Percentiles rank a stretch among this genome's conserved stretches.
Evolutionary conservation across 192 early-diverging fungal genomes (phyloP).

Genomic region (Coemansia guatemalensis): DNA sequence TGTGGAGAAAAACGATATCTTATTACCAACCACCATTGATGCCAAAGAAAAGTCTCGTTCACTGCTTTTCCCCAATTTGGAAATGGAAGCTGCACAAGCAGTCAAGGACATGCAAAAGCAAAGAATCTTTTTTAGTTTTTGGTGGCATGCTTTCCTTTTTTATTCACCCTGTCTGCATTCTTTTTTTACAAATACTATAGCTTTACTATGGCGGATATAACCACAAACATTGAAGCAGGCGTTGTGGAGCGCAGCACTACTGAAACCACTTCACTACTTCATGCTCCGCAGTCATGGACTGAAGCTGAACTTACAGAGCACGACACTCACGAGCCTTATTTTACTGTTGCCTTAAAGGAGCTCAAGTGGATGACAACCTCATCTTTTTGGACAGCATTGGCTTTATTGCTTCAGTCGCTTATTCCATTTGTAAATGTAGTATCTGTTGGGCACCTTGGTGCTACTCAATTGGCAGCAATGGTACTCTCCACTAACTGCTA

Average conservation of each 20-base stretch:
- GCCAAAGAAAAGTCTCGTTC: no score
- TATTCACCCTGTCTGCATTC: no score
- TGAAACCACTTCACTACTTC: conserved; percentile 24
- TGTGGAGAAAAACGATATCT: no score
- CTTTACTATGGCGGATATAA: background rate
- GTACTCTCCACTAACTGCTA: conserved; percentile 63
- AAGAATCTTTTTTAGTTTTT: no score
- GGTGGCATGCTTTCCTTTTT: no score
- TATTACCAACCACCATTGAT: no score
- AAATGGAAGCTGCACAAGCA: no score
- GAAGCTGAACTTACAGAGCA: conserved; percentile 32
- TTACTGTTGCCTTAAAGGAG: conserved; percentile 21
- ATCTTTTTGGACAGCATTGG: conserved; percentile 21
- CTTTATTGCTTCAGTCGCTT: conserved; percentile 58
- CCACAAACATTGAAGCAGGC: conserved; percentile 20
- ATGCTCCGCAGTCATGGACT: conserved; percentile 27
- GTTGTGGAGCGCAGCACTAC: background rate
- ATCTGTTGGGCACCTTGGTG: conserved; percentile 60
- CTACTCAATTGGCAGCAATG: conserved; percentile 65
- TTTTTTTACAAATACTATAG: no score
- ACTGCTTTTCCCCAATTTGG: no score
- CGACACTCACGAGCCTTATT: conserved; percentile 28
- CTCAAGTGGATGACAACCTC: conserved; percentile 39
- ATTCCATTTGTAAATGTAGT: conserved; percentile 63
- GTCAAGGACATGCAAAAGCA: no score